These are phyloP conservation scores for Tolypocladium capitatum DNA, from an alignment of 2,329 filamentous ascomycete genomes.

Conservation along the genomic window DNA sequence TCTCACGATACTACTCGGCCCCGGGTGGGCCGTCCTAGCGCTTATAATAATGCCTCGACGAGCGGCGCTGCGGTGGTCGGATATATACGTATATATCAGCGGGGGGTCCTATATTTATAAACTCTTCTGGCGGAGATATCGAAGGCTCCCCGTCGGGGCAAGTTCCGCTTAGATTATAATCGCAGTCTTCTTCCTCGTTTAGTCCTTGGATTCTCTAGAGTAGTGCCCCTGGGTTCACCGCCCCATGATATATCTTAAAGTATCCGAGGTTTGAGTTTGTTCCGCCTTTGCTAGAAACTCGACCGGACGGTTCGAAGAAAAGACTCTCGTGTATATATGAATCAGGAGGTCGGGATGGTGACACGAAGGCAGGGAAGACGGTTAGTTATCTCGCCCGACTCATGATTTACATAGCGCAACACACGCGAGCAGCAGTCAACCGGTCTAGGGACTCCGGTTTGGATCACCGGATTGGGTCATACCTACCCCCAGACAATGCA, in stretches of 20 bases:
- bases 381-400: too few relatives aligned
- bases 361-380: too few relatives aligned
- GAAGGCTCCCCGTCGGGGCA: background rate
- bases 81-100: background rate
- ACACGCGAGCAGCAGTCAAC: too few relatives aligned
- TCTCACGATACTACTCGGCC: background rate
- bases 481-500: too few relatives aligned
- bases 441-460: too few relatives aligned
- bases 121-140: background rate
- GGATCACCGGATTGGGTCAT: too few relatives aligned
- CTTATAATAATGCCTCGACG: background rate
- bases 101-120: background rate
- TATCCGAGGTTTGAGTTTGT: background rate
- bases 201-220: too few relatives aligned
- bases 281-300: background rate
- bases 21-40: background rate
- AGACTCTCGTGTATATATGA: background rate
- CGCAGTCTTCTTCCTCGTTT: background rate
- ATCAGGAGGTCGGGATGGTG: too few relatives aligned
- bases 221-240: too few relatives aligned
- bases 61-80: background rate
- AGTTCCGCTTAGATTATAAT: background rate
- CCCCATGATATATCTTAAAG: background rate
- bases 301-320: background rate
- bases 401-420: background rate